Evolutionary conservation across 179 eudicot species (phyloP).

Genomic region (Silene vulgaris): DNA sequence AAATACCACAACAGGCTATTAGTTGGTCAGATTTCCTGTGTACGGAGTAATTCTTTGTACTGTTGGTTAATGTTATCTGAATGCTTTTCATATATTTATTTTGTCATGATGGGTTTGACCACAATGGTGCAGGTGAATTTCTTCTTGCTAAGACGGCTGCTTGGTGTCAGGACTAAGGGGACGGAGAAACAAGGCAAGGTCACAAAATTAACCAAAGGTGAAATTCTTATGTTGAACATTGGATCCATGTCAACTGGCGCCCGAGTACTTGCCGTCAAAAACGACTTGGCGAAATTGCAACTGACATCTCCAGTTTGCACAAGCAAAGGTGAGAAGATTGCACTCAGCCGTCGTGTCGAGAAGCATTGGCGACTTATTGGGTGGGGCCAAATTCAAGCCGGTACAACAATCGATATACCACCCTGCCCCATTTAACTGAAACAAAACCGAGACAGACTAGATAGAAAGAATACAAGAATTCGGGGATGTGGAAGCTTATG

Average conservation of each 20-base stretch:
- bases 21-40: not conserved
- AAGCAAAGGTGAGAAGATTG: slow-evolving; percentile 87
- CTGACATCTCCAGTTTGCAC: slow-evolving; percentile 94
- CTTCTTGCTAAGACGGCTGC: slow-evolving; percentile 73
- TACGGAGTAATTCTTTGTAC: not conserved
- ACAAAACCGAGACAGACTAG: not conserved
- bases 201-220: slow-evolving; percentile 68
- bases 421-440: slow-evolving; percentile 63
- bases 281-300: slow-evolving; percentile 79
- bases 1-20: not conserved
- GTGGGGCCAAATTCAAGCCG: slow-evolving; percentile 96
- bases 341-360: slow-evolving; percentile 89
- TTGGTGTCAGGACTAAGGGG: slow-evolving; percentile 91
- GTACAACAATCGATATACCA: slow-evolving; percentile 74
- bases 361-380: slow-evolving; percentile 97
- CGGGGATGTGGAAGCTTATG: slow-evolving; percentile 31
- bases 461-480: slow-evolving; percentile 10
- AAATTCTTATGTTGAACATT: slow-evolving; percentile 86
- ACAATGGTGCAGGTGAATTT: slow-evolving; percentile 62
- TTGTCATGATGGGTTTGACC: too few species aligned
- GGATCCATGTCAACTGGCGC: slow-evolving; percentile 98
- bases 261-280: slow-evolving; percentile 73
- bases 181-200: slow-evolving; percentile 88
- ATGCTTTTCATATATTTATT: not conserved
- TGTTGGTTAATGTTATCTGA: not conserved